These are phyloP conservation scores for Exserohilum turcica DNA, from an alignment of 2,329 filamentous ascomycete species.

Conservation along the genomic window DNA sequence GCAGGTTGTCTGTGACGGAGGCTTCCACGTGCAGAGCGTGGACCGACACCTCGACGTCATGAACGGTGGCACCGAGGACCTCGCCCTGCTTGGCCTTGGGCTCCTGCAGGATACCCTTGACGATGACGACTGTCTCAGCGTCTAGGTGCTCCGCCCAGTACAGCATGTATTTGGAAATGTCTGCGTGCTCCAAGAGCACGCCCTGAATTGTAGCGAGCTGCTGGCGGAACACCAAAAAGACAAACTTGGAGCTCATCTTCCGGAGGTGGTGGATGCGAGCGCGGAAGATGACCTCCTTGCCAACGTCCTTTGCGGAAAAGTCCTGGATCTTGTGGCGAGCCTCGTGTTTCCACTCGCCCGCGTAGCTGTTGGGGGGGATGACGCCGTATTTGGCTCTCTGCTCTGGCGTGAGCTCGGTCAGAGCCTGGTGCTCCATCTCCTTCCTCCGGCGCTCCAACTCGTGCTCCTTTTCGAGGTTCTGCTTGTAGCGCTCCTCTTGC, in stretches of 20 bases:
- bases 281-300: slow-evolving; percentile 68
- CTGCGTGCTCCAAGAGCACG: slow-evolving; percentile 69
- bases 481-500: slow-evolving; percentile 52
- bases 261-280: slow-evolving; percentile 79
- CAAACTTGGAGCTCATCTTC: slow-evolving; percentile 78
- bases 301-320: slow-evolving; percentile 59
- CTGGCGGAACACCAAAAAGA: slow-evolving; percentile 86
- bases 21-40: slow-evolving; percentile 67
- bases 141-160: slow-evolving; percentile 86
- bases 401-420: slow-evolving; percentile 61
- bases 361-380: slow-evolving; percentile 63
- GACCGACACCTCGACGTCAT: slow-evolving; percentile 76
- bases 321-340: slow-evolving; percentile 57
- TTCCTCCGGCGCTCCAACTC: slow-evolving; percentile 55
- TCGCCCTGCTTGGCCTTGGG: slow-evolving; percentile 69
- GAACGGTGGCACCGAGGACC: slow-evolving; percentile 75
- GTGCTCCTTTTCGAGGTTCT: slow-evolving; percentile 51
- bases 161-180: slow-evolving; percentile 74
- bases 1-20: slow-evolving; percentile 64
- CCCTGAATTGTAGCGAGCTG: slow-evolving; percentile 84
- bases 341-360: slow-evolving; percentile 57
- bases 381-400: slow-evolving; percentile 65
- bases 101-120: slow-evolving; percentile 73
- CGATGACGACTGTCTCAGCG: slow-evolving; percentile 76
- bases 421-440: slow-evolving; percentile 55